Base-by-base conservation (phyloP, 805 yeast species). In the Priceomyces fermenticarens region DNA sequence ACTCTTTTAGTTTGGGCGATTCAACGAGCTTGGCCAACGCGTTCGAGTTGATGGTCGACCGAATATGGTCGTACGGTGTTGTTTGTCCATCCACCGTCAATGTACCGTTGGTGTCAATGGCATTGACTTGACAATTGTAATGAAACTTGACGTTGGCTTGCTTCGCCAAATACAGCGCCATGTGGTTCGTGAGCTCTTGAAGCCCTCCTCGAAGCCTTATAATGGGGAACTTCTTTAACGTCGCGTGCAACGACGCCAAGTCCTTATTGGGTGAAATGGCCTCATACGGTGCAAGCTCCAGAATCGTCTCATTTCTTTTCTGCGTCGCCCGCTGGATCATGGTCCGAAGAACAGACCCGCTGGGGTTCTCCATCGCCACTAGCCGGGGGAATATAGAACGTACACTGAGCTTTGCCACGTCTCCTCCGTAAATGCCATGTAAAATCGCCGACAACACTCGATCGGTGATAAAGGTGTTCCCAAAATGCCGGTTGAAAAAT, bases 381-480 rank as follows among this genome's bases (percentile, higher is more conserved):
- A 88, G 52, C 8, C 61, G 52, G 3, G 82, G 80, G 46, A 87
- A 56, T 0, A 87, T 70, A 3, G 85, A 70, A 14, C 75, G 63
- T 0, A 84, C 80, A 65, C 96, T 85, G 36, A 91, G 61, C 41
- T 76, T 67, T 4, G 71, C 53, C 2, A 80, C 72, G 59, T 90
- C 95, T 1, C 73, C 73, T 1, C 95, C 97, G 60, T 89, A 91
- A 1, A 93, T 81, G 0, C 99, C 99, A 54, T 89, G 88, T 57
- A 85, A 70, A 3, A 89, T 64, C 0, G 96, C 98, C 60, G 96
- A 85, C 14, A 85, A 63, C 10, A 91, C 62, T 38, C 86, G 81
- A 42, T 64, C 65, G 3, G 75, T 67, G 4, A 83, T 60, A 2
- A 67, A 40, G 7, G 69, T 67, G 8, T 48, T 54, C 2, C 90